These are phyloP conservation scores for Chrysochromulina tobinii DNA, from an alignment of 78 protist genomes.

Conservation along the genomic window DNA sequence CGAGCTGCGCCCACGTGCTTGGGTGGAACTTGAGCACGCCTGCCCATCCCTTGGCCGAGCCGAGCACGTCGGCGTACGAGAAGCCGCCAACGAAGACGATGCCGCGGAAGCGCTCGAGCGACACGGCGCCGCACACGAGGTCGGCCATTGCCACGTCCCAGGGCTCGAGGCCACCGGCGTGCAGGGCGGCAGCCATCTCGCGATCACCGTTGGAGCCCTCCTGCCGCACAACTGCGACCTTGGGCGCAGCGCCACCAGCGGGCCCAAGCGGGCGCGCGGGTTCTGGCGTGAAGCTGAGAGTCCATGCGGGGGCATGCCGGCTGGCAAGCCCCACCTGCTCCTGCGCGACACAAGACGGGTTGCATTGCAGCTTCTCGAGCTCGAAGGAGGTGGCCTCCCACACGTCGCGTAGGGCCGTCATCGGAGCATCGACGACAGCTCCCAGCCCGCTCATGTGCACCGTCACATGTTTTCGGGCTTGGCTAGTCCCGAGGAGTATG, in stretches of 20 bases:
- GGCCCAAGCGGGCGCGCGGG: conserved; percentile 31
- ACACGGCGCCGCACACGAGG: conserved; percentile 54
- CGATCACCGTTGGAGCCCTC: conserved; percentile 91
- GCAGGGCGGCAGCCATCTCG: conserved; percentile 87
- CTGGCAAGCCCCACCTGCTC: conserved; percentile 57
- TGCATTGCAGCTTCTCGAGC: conserved; percentile 76
- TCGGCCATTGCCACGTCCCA: conserved; percentile 79
- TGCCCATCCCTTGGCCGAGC: conserved; percentile 91
- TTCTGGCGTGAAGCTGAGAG: conserved; percentile 38
- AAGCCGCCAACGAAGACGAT: conserved; percentile 91
- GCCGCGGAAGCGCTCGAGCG: conserved; percentile 76
- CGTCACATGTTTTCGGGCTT: neutral
- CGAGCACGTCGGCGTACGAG: conserved; percentile 85
- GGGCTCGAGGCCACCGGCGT: conserved; percentile 78
- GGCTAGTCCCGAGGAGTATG: neutral
- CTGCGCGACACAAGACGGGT: conserved; percentile 66
- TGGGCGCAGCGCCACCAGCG: neutral
- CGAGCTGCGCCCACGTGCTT: conserved; percentile 58
- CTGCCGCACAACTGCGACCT: conserved; percentile 85
- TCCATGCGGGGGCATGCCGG: neutral
- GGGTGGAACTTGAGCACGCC: conserved; percentile 11
- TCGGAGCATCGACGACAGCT: neutral
- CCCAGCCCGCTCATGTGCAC: neutral
- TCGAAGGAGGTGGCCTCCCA: conserved; percentile 82
- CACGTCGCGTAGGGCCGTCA: conserved; percentile 15